Base-by-base conservation (phyloP, 164 flowering plant genomes). In the Piper longum region DNA sequence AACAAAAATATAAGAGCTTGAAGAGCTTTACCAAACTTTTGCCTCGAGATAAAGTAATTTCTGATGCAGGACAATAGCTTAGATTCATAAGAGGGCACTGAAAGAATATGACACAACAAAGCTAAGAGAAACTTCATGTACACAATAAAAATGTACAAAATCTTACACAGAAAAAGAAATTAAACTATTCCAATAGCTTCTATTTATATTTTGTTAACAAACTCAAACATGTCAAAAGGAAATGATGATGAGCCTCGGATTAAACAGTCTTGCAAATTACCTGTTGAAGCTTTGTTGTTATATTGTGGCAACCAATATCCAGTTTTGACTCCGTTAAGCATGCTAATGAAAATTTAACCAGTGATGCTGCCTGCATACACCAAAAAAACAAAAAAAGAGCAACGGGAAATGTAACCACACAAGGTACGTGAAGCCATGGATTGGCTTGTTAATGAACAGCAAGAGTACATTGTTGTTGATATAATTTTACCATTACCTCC, bases 51-150 rank as follows among this genome's bases (percentile, higher is more conserved):
- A 85, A 75, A 64, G 59, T 72, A 56, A 76, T 75, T 80, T 91
- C 96, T 55, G 96, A 82, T 72, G 91, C 81, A 72, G 97, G 95
- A 73, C 96, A 91, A 61, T 86, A 88, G 71, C 96, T 88, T 63
- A 91, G 82, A 71, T 91, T 91, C 56, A 91, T 82, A 71, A 91
- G 89, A 54, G 93, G 89, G 64, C 97, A 91, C 97, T 91, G 85
- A 59, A 75, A 74, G 67, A 39, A 66, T 1, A 48, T 48, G 14
- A 48, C 12, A 5, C 14, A 9, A 48, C 14, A 8, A 48, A 48
- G 12, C 14, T 48, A 48, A 48, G 11, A 48, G 52, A 48, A 48
- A 48, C 3, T 48, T 5, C 14, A 12, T 9, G 52, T 48, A 48
- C 3, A 14, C 9, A 9, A 44, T 5, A 9, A 44, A 1, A 44